Conservation (phyloP, 768 basidiomycete genomes). For the Chalciporus sphaerocephalus region DNA sequence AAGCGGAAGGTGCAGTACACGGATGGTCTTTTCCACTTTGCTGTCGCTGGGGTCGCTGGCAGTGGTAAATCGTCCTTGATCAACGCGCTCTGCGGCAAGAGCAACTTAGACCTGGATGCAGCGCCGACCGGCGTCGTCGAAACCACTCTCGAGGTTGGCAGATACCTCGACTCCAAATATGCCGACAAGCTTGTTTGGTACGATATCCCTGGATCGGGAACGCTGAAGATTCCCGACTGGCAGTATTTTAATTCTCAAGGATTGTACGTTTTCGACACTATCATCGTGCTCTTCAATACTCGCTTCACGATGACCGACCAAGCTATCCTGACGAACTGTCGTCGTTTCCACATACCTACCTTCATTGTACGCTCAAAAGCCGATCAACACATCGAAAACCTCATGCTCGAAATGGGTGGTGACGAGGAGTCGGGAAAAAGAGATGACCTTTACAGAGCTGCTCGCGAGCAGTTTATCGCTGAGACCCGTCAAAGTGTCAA, state of each 20-base stretch:
- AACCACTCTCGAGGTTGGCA: constrained; percentile 28
- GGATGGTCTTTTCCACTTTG: constrained; percentile 29
- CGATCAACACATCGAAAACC: constrained; percentile 29
- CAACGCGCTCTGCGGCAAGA: constrained; percentile 32
- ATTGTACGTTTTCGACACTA: constrained; percentile 35
- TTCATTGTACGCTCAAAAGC: constrained; percentile 37
- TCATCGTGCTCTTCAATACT: constrained; percentile 34
- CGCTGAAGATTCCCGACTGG: constrained; percentile 34
- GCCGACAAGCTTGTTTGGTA: constrained; percentile 32
- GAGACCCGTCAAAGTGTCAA: constrained; percentile 26
- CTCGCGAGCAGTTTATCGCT: constrained; percentile 25
- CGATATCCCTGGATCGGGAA: constrained; percentile 37
- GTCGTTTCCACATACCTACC: constrained; percentile 33
- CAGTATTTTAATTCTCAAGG: constrained; percentile 38
- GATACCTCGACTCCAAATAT: constrained; percentile 28
- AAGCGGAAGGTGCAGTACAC: constrained; percentile 25
- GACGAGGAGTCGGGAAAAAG: constrained; percentile 16
- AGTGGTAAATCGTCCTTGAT: constrained; percentile 31
- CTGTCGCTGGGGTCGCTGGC: constrained; percentile 29
- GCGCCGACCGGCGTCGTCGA: constrained; percentile 33
- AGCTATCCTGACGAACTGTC: constrained; percentile 32
- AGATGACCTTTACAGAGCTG: constrained; percentile 19
- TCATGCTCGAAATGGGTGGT: constrained; percentile 26
- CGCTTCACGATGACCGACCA: constrained; percentile 36
- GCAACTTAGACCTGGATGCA: constrained; percentile 23